Conservation (phyloP, 208 protist genomes). For the Wallacemonas sp. region DNA sequence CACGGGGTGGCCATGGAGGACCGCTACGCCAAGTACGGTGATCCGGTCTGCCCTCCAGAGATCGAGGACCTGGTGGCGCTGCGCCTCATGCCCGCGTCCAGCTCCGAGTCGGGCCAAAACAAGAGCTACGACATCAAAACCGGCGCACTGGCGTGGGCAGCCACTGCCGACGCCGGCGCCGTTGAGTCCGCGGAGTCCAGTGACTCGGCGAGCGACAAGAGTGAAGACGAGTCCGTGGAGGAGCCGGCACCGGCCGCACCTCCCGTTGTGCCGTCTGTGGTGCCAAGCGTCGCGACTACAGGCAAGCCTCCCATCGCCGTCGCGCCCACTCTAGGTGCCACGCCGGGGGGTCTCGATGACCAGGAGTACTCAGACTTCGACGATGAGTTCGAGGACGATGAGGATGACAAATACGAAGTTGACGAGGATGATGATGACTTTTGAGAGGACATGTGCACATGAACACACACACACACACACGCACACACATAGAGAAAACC, state of each 20-base stretch:
- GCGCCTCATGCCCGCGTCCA: slow-evolving; percentile 67
- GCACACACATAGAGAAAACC: too few relatives aligned
- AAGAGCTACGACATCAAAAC: slow-evolving; percentile 90
- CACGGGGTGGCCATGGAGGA: slow-evolving; percentile 70
- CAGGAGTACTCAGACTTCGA: slow-evolving; percentile 84
- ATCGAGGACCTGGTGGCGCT: slow-evolving; percentile 73
- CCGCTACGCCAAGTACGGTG: slow-evolving; percentile 56
- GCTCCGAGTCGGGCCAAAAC: slow-evolving; percentile 80
- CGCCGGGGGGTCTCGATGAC: slow-evolving; percentile 32
- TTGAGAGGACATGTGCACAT: too few relatives aligned
- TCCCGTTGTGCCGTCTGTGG: slow-evolving; percentile 1
- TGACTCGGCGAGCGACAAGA: background rate
- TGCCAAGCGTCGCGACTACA: background rate
- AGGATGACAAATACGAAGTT: slow-evolving; percentile 62
- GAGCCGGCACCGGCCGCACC: slow-evolving; percentile 5
- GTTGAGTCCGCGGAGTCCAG: background rate
- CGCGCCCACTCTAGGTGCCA: slow-evolving; percentile 11
- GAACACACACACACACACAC: too few relatives aligned
- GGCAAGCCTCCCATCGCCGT: slow-evolving; percentile 1
- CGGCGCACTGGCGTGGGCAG: slow-evolving; percentile 56
- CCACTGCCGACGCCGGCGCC: background rate
- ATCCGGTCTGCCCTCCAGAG: slow-evolving; percentile 71
- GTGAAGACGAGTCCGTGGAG: background rate
- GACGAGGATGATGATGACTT: slow-evolving; percentile 89
- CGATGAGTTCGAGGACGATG: slow-evolving; percentile 32